These are phyloP conservation scores for Epichloe coenophiala DNA, from an alignment of 2,329 filamentous ascomycete genomes.

Conservation along the genomic window DNA sequence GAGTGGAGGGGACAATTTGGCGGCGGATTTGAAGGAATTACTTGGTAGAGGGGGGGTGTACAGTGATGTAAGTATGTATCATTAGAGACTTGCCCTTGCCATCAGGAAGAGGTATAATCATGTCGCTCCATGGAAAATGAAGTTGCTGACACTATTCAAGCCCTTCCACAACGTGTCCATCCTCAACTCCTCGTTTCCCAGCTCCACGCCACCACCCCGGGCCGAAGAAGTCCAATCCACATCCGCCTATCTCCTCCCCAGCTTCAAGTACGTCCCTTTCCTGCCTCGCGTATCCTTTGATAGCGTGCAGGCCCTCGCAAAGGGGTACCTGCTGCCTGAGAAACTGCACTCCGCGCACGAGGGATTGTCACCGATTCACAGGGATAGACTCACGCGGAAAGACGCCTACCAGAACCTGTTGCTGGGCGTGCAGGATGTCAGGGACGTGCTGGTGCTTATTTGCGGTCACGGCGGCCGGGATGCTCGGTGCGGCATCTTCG, in stretches of 20 bases:
- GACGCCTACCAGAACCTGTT: conserved; percentile 38
- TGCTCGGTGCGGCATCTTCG: conserved; percentile 66
- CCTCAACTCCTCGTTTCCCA: conserved; percentile 61
- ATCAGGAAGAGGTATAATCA: no score
- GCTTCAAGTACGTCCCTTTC: conserved; percentile 66
- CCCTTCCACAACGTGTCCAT: conserved; percentile 73
- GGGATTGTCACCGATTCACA: conserved; percentile 42
- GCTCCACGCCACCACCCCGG: conserved; percentile 32
- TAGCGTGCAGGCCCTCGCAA: conserved; percentile 42
- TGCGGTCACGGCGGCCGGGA: conserved; percentile 82
- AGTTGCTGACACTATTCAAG: conserved; percentile 27
- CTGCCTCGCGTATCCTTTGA: conserved; percentile 50
- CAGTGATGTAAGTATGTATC: conserved; percentile 45
- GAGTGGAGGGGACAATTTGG: conserved; percentile 49
- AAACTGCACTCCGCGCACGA: conserved; percentile 49
- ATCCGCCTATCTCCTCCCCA: conserved; percentile 67
- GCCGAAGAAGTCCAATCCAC: conserved; percentile 34
- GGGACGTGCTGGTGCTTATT: conserved; percentile 65
- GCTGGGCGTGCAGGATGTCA: conserved; percentile 43
- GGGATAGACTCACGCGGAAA: conserved; percentile 36
- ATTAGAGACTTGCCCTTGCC: no score
- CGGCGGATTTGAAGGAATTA: conserved; percentile 57
- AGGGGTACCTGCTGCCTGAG: conserved; percentile 49
- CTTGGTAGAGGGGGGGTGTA: conserved; percentile 54
- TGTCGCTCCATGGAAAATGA: background rate